These are phyloP conservation scores for Carex sylvatica DNA, from an alignment of 202 grass and related monocot genomes.

Conservation along the genomic window DNA sequence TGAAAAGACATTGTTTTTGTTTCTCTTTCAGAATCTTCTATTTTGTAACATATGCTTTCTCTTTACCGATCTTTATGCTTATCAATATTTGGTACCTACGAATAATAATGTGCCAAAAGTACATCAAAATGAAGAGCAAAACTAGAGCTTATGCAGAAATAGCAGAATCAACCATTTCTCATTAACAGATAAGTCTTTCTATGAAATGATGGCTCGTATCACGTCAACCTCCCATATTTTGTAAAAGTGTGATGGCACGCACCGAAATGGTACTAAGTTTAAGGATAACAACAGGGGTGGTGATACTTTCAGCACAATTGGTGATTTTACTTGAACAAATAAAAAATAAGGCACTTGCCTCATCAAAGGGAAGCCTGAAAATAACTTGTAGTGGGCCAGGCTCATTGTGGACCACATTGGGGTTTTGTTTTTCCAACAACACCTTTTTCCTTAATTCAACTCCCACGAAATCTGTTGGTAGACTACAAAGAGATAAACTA, in stretches of 20 bases:
- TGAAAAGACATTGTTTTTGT: conserved; percentile 30
- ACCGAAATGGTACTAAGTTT: neutral
- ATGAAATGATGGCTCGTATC: neutral
- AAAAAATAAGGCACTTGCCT: conserved; percentile 36
- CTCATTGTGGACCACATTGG: conserved; percentile 40
- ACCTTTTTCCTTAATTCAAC: conserved; percentile 50
- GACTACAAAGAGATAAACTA: conserved; percentile 35
- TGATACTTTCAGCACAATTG: neutral
- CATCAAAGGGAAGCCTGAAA: conserved; percentile 55
- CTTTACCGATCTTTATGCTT: neutral
- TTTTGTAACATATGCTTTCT: neutral
- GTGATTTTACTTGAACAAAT: neutral
- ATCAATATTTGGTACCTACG: conserved; percentile 6
- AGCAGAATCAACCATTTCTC: conserved; percentile 8
- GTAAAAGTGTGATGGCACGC: neutral
- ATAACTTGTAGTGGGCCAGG: conserved; percentile 63
- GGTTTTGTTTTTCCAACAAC: conserved; percentile 38
- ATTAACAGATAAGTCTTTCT: conserved; percentile 13
- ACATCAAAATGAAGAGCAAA: neutral
- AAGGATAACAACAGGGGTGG: neutral
- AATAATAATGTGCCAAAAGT: conserved; percentile 3
- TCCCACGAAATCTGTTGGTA: conserved; percentile 48
- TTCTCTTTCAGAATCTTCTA: neutral
- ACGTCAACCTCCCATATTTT: neutral
- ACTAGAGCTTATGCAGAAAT: neutral